Conservation (phyloP, 2,329 filamentous ascomycete species). For the Aspergillus thermomutatus region DNA sequence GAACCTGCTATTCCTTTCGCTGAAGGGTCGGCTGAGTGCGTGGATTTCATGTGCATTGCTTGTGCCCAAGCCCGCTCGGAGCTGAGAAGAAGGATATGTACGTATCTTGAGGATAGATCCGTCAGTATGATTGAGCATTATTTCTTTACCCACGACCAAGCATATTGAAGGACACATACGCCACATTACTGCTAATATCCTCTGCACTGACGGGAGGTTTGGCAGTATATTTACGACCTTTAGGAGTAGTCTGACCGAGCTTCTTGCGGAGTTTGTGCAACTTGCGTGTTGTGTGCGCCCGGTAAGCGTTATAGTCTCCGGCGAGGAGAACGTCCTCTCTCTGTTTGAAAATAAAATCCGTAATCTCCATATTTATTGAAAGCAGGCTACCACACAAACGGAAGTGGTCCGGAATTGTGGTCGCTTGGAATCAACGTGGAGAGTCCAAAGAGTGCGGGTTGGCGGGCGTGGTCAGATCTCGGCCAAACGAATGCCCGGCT, state of each 20-base stretch:
- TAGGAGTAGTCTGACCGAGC: constrained; percentile 77
- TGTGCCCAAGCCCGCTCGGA: constrained; percentile 93
- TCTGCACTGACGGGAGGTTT: constrained; percentile 69
- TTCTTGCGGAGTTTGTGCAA: constrained; percentile 81
- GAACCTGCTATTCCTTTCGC: constrained; percentile 72
- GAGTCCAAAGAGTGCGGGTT: constrained; percentile 15
- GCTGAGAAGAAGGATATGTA: constrained; percentile 74
- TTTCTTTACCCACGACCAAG: background rate
- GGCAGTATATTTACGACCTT: constrained; percentile 77
- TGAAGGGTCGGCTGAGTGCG: constrained; percentile 70
- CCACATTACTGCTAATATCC: constrained; percentile 69
- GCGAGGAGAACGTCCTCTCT: constrained; percentile 81
- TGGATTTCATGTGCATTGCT: constrained; percentile 89
- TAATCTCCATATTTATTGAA: constrained; percentile 72
- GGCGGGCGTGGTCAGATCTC: constrained; percentile 28
- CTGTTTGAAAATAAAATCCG: constrained; percentile 72
- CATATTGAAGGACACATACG: constrained; percentile 54
- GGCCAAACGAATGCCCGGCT: constrained; percentile 32
- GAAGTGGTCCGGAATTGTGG: background rate
- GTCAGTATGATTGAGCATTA: constrained; percentile 7
- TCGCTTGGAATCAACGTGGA: background rate
- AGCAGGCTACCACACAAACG: background rate
- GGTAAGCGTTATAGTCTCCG: constrained; percentile 85
- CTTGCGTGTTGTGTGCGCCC: constrained; percentile 72
- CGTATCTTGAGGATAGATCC: constrained; percentile 54